A percentile compares a stretch with the other conserved stretches of the same genome.
Conservation (phyloP, 1,139 yeast genomes). For the Candida neerlandica region DNA sequence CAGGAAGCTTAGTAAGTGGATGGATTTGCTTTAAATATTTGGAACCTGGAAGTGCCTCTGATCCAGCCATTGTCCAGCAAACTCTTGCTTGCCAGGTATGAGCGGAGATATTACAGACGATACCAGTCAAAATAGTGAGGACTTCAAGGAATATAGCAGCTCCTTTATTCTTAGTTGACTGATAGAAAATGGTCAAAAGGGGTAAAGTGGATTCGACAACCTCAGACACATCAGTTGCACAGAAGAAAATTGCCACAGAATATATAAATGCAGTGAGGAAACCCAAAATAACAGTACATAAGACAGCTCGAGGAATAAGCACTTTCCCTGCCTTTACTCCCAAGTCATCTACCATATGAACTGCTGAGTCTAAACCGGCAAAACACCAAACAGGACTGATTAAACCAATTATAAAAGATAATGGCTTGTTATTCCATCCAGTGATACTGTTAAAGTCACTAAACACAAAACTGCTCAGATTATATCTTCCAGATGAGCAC, state of each 20-base stretch:
- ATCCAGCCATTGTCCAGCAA: slow-evolving; percentile 53
- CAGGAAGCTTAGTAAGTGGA: slow-evolving; percentile 41
- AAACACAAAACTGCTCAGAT: slow-evolving; percentile 62
- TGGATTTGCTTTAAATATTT: slow-evolving; percentile 38
- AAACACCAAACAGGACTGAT: slow-evolving; percentile 45
- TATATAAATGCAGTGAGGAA: slow-evolving; percentile 38
- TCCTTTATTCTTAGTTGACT: slow-evolving; percentile 30
- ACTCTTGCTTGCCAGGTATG: slow-evolving; percentile 77
- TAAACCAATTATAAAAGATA: slow-evolving; percentile 43
- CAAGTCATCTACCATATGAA: slow-evolving; percentile 42
- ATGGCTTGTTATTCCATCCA: slow-evolving; percentile 58
- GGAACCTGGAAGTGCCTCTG: slow-evolving; percentile 45
- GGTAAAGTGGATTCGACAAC: slow-evolving; percentile 37
- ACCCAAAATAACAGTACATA: slow-evolving; percentile 42
- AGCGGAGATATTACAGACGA: slow-evolving; percentile 49
- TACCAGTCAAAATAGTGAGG: slow-evolving; percentile 35
- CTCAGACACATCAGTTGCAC: slow-evolving; percentile 31
- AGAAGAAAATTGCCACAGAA: slow-evolving; percentile 41
- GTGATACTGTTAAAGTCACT: slow-evolving; percentile 60
- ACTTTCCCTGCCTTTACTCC: slow-evolving; percentile 35
- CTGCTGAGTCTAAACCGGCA: slow-evolving; percentile 42
- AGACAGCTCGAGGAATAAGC: slow-evolving; percentile 44
- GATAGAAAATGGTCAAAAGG: slow-evolving; percentile 38
- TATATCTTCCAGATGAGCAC: slow-evolving; percentile 49
- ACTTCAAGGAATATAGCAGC: slow-evolving; percentile 38